A percentile compares a stretch with the other conserved stretches of the same genome.
These are phyloP conservation scores for Sextonia rubra DNA, from an alignment of 164 flowering plant genomes.

Conservation along the genomic window DNA sequence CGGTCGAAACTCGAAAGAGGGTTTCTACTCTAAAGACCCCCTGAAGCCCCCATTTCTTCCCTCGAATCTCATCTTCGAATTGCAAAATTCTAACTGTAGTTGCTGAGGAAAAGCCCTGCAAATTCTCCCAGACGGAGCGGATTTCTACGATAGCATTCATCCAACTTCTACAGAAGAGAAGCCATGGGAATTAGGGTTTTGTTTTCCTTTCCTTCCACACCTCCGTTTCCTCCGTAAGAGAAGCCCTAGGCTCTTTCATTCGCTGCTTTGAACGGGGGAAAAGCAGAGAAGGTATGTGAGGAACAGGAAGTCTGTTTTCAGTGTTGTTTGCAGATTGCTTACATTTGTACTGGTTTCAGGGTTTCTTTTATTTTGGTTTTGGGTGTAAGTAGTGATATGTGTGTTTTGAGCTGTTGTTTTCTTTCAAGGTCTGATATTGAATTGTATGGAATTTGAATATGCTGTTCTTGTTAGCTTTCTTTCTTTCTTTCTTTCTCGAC, in stretches of 20 bases:
- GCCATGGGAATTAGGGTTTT: slow-evolving; percentile 3
- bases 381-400: background rate
- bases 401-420: background rate
- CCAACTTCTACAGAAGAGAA: background rate
- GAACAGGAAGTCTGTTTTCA: background rate
- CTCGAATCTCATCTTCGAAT: background rate
- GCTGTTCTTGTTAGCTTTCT: no score
- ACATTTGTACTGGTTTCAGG: background rate
- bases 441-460: background rate
- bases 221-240: slow-evolving; percentile 1
- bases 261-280: background rate
- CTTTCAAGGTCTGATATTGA: background rate
- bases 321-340: background rate
- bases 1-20: background rate
- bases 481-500: no score
- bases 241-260: background rate
- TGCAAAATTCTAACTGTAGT: background rate
- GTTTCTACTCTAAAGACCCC: background rate
- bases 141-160: background rate
- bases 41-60: background rate
- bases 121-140: no score
- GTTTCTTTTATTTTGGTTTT: background rate
- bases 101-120: background rate
- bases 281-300: background rate
- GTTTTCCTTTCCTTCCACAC: background rate